Percentiles rank a stretch among this genome's conserved stretches.
phyloP scores from a whole-genome alignment of 2,329 filamentous ascomycete species.

The Botrytis fragariae region DNA sequence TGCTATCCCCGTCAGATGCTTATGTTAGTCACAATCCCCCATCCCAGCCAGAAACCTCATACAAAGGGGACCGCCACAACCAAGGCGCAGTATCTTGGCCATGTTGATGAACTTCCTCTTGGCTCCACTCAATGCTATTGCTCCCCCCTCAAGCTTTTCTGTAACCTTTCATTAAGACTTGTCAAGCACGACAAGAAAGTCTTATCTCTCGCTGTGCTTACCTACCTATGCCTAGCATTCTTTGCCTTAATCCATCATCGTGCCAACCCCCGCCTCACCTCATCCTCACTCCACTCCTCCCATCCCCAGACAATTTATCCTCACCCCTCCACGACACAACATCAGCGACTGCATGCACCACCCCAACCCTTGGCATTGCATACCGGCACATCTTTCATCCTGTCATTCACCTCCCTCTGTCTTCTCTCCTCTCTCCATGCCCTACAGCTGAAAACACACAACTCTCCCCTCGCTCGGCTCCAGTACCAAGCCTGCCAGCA shows the following conservation, averaged over 20 bases:
- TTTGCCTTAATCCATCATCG: not conserved
- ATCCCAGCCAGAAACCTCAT: not conserved
- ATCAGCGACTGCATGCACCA: constrained; percentile 1
- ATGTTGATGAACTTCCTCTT: constrained; percentile 10
- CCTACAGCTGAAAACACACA: constrained; percentile 4
- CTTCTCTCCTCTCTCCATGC: not conserved
- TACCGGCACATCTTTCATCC: not conserved
- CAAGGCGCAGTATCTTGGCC: constrained; percentile 17
- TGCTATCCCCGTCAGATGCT: not conserved
- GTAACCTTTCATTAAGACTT: not conserved
- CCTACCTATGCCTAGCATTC: not conserved
- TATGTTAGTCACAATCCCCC: constrained; percentile 1
- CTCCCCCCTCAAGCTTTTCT: constrained; percentile 9
- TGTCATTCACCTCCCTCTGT: not conserved
- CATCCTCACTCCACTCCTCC: not conserved
- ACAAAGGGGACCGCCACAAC: constrained; percentile 2
- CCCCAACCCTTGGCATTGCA: not conserved
- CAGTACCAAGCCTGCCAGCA: constrained; percentile 9
- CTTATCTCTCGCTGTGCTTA: constrained; percentile 13
- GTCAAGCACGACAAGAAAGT: not conserved
- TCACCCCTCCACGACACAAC: not conserved
- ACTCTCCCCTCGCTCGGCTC: not conserved
- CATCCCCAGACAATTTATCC: not conserved
- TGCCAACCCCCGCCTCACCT: not conserved
- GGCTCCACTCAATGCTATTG: constrained; percentile 11